Base-by-base conservation (phyloP, 2,329 filamentous ascomycete species). In the Colletotrichum musicola region DNA sequence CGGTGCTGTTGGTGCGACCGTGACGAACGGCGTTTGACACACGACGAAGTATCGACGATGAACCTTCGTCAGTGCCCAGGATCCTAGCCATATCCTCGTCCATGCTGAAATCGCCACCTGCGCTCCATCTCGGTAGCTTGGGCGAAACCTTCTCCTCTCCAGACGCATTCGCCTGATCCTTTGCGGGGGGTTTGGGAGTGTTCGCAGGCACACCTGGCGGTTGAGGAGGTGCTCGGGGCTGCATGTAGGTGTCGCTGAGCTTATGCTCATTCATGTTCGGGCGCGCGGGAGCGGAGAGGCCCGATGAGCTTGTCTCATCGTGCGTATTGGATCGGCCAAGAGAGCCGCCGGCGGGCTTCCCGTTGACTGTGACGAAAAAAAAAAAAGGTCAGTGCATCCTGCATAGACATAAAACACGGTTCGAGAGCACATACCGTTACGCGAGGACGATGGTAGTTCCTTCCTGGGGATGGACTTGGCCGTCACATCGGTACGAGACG, bases 1-100 rank as follows among this genome's bases (percentile, higher is more conserved):
- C 89, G 71, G 93, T 89, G 78, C 95, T 98, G 78, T 90, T 93
- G 77, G 93, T 97, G 72, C 96, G 91, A 62, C 94, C 94, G 79
- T 98, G 96, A 71, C 94, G 93, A 65, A 98, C 94, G 58, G 93
- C 95, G 77, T 97, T 97, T 7, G 96, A 98, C 47, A 98, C 93
- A 60, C 94, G 90, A 65, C 93, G 92, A 71, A 98, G 84, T 69
- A 98, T 92, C 1, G 93, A 95, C 27, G 93, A 91, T 38, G 90
- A 91, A 50, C 87, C 85, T 77, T 94, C 93, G 69, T 95, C 93
- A 20, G 89, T 90, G 47, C 90, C 92, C 68, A 97, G 85, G 66
- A 98, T 95, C 65, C 95, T 91, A 62, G 93, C 92, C 89, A 98
- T 94, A 77, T 98, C 96, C 79, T 98, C 95, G 72, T 98, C 95